Percentiles rank a stretch among this genome's conserved stretches.
Conservation (phyloP, 768 basidiomycete species). For the Mycena floridula region DNA sequence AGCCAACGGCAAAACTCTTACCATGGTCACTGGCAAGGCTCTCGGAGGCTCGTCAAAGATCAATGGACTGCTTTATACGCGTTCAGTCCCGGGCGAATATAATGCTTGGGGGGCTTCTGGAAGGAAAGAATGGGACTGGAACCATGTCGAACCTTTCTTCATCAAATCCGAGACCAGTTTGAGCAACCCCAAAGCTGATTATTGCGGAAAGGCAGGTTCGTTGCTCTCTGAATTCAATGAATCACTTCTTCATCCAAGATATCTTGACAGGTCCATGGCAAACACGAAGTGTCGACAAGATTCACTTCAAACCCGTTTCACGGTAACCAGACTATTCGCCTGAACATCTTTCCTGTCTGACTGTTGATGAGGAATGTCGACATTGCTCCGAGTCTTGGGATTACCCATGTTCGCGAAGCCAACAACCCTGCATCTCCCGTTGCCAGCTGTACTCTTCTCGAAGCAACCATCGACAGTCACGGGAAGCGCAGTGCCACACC, state of each 20-base stretch:
- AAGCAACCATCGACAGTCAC: conserved; percentile 13
- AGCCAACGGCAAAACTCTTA: conserved; percentile 9
- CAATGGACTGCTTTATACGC: conserved; percentile 23
- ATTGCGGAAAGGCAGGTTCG: conserved; percentile 6
- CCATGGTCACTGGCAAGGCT: conserved; percentile 18
- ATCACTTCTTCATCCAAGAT: conserved; percentile 1
- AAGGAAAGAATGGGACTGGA: conserved; percentile 21
- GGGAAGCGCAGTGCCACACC: conserved; percentile 17
- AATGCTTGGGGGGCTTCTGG: conserved; percentile 19
- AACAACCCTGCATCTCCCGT: conserved; percentile 16
- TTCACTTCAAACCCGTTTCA: conserved; percentile 5
- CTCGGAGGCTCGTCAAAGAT: conserved; percentile 23
- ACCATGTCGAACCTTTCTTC: conserved; percentile 20
- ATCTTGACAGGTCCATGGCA: conserved; percentile 13
- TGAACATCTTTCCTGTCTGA: neutral
- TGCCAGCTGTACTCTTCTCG: conserved; percentile 12
- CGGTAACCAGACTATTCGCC: neutral
- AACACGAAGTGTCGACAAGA: conserved; percentile 5
- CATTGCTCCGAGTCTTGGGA: conserved; percentile 10
- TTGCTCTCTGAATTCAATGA: neutral
- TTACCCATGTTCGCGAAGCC: conserved; percentile 11
- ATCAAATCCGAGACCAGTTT: conserved; percentile 15
- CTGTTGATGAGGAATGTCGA: conserved; percentile 5
- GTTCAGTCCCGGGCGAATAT: conserved; percentile 21
- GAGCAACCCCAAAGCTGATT: conserved; percentile 1